A percentile compares a stretch with the other conserved stretches of the same genome.
Evolutionary conservation across 208 protist species (phyloP).

Genomic region (Trypanosoma scelopori): DNA sequence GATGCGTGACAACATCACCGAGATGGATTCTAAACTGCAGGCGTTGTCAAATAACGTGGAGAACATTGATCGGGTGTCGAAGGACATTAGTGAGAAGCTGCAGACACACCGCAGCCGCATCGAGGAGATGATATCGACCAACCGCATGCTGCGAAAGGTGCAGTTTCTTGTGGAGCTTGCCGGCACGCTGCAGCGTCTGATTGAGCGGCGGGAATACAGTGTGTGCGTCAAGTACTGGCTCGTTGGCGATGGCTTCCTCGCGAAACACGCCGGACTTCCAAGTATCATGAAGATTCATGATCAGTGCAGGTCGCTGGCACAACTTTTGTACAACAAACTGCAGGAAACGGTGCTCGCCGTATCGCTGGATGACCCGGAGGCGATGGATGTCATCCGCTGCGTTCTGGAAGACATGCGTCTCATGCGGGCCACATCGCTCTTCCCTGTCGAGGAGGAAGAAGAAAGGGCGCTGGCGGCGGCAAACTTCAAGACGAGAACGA

Average conservation of each 20-base stretch:
- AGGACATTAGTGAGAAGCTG: conserved; percentile 54
- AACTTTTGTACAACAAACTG: conserved; percentile 64
- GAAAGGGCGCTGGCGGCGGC: background rate
- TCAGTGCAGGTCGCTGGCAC: conserved; percentile 49
- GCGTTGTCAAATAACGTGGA: conserved; percentile 72
- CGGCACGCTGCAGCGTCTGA: conserved; percentile 57
- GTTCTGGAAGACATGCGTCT: conserved; percentile 80
- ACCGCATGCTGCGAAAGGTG: conserved; percentile 78
- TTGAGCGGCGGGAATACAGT: conserved; percentile 55
- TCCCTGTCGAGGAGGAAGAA: conserved; percentile 25
- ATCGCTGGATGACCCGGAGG: conserved; percentile 76
- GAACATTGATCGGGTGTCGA: conserved; percentile 68
- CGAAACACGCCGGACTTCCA: conserved; percentile 55
- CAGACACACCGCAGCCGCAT: conserved; percentile 66
- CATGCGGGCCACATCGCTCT: conserved; percentile 76
- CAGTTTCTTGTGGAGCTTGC: conserved; percentile 81
- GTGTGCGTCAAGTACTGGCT: conserved; percentile 79
- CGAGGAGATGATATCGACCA: conserved; percentile 67
- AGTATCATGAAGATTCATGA: conserved; percentile 60
- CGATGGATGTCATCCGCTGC: conserved; percentile 69
- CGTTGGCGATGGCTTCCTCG: conserved; percentile 70
- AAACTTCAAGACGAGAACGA: background rate
- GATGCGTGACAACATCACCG: conserved; percentile 87
- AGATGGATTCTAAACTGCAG: conserved; percentile 88
- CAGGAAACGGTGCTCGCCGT: conserved; percentile 60